Evolutionary conservation across 2,329 filamentous ascomycete genomes (phyloP).

Genomic region (Colletotrichum abscissum): DNA sequence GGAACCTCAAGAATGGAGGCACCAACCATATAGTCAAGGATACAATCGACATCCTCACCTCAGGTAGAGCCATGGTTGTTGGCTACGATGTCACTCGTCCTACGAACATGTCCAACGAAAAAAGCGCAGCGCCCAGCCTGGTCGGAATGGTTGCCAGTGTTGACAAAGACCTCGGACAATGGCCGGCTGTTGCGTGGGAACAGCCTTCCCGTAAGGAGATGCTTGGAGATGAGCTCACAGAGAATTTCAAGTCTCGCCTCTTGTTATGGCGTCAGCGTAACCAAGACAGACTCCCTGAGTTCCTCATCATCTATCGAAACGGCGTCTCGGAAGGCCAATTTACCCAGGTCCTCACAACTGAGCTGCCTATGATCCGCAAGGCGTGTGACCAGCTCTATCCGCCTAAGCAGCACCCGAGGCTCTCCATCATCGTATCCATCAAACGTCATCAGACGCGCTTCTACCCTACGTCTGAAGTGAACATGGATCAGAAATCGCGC

Average conservation of each 20-base stretch:
- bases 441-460: constrained; percentile 93
- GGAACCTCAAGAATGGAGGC: constrained; percentile 85
- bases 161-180: constrained; percentile 78
- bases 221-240: constrained; percentile 67
- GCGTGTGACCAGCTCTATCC: constrained; percentile 74
- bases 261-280: constrained; percentile 72
- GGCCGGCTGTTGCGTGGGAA: constrained; percentile 77
- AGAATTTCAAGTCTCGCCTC: constrained; percentile 74
- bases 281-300: constrained; percentile 67
- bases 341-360: constrained; percentile 71
- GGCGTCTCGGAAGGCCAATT: constrained; percentile 93
- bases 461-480: constrained; percentile 71
- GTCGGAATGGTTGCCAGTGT: constrained; percentile 84
- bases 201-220: constrained; percentile 56
- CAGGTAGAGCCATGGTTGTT: constrained; percentile 84
- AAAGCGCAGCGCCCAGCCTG: constrained; percentile 74
- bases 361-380: constrained; percentile 73
- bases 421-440: constrained; percentile 83
- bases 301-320: constrained; percentile 88
- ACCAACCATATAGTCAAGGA: constrained; percentile 73
- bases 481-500: constrained; percentile 61
- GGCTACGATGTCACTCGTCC: constrained; percentile 93
- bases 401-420: constrained; percentile 62
- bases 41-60: constrained; percentile 69
- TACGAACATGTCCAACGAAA: constrained; percentile 71